Evolutionary conservation across 2,329 filamentous ascomycete genomes (phyloP), one percentile per base, ranked within the genome.

Genomic region (Fusarium sp.): DNA sequence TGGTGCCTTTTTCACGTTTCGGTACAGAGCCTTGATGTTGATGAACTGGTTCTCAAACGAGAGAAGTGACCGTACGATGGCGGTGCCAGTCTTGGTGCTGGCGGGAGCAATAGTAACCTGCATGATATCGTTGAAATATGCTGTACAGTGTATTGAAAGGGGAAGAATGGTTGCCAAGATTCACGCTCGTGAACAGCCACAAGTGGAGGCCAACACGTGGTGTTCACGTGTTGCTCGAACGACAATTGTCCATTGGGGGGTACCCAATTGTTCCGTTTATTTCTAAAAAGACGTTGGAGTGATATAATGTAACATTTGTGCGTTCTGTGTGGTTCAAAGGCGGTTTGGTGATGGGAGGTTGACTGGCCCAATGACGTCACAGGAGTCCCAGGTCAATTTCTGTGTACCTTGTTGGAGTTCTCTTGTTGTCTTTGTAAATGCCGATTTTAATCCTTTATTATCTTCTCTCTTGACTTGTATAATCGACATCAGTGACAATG

Each of bases 61-160:
- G 16, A 83, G 71, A 0, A 84, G 76, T 10, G 73, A 67, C 6
- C 77, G 76, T 54, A 83, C 78, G 14, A 77, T 67, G n/a, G 80
- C 80, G 2, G 71, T 70, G 38, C 75, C 80, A 0, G 80, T 82
- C 42, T 77, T 80, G 37, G 80, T 76, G 40, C 80, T 79, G 1
- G 82, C 82, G 0, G 82, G 81, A 16, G 77, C 75, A 62, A 84
- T 69, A n/a, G 62, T 62, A 3, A 77, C 16, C 2, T 70, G 67
- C 72, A 77, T 75, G 3, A 24, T 54, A 7, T n/a, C 27, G 27
- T 61, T 5, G 1, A 11, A 14, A 9, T 3, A 9, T 10, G 9
- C 27, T 18, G 38, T 29, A 29, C 3, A 24, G 52, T 27, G 34
- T n/a, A 24, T 50, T 20, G 27, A 20, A 54, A 11, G 27, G 20